Evolutionary conservation across 257 asterid species (phyloP).

Genomic region (Fraxinus pennsylvanica): DNA sequence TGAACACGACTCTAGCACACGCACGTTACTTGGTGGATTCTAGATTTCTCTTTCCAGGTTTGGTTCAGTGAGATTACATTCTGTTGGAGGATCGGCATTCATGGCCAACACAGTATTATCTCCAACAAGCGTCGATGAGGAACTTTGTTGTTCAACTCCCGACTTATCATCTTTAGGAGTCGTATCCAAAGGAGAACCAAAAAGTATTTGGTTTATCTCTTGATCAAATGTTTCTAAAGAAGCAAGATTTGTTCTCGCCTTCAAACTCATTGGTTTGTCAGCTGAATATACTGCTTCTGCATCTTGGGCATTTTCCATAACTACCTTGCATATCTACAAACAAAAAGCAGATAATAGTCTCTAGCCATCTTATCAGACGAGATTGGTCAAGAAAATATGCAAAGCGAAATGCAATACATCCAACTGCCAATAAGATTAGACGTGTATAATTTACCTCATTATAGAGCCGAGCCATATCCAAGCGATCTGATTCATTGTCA

Average conservation of each 20-base stretch:
- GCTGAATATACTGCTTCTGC: slow-evolving; percentile 39
- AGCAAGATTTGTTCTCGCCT: slow-evolving; percentile 43
- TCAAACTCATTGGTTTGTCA: slow-evolving; percentile 36
- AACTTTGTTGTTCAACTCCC: slow-evolving; percentile 25
- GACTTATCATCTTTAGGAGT: slow-evolving; percentile 27
- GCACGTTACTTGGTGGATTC: neutral
- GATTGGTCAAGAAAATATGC: neutral
- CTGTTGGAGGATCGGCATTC: slow-evolving; percentile 26
- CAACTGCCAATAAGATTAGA: neutral
- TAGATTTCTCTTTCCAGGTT: neutral
- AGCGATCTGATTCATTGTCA: slow-evolving; percentile 58
- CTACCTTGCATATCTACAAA: slow-evolving; percentile 58
- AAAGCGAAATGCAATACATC: neutral
- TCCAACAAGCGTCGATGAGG: slow-evolving; percentile 20
- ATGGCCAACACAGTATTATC: slow-evolving; percentile 15
- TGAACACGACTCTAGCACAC: neutral
- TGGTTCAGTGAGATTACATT: slow-evolving; percentile 12
- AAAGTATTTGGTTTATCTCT: slow-evolving; percentile 56
- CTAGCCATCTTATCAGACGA: neutral
- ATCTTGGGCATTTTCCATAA: slow-evolving; percentile 46
- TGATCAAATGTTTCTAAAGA: slow-evolving; percentile 42
- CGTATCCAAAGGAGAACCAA: neutral
- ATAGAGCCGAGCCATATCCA: slow-evolving; percentile 65
- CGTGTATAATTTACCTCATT: slow-evolving; percentile 59
- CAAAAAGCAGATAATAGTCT: slow-evolving; percentile 7